Conservation (phyloP, 805 yeast species). For the Cyberlindnera xylosilytica region DNA sequence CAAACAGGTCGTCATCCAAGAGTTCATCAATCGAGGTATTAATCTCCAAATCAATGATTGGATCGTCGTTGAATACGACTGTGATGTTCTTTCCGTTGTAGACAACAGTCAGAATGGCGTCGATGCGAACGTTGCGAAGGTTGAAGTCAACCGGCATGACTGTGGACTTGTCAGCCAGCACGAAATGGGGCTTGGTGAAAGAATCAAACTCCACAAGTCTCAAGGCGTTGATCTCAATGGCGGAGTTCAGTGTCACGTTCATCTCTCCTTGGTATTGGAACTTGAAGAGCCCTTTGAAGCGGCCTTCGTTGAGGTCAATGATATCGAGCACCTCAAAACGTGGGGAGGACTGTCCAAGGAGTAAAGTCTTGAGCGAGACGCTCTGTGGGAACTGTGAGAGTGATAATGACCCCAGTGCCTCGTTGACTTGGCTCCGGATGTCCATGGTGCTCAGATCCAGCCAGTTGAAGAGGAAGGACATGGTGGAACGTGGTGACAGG, state of each 20-base stretch:
- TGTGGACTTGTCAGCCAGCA: constrained; percentile 23
- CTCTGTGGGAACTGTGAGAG: constrained; percentile 22
- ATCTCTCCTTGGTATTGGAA: constrained; percentile 24
- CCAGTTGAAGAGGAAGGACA: constrained; percentile 28
- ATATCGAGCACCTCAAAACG: constrained; percentile 23
- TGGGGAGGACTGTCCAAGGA: constrained; percentile 20
- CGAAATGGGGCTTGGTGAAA: constrained; percentile 27
- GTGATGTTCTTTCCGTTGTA: constrained; percentile 20
- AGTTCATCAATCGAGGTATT: constrained; percentile 27
- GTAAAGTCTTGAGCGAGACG: constrained; percentile 16
- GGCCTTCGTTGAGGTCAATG: constrained; percentile 17
- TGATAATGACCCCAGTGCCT: constrained; percentile 17
- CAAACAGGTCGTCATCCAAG: constrained; percentile 24
- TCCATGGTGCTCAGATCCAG: constrained; percentile 19
- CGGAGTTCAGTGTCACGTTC: constrained; percentile 18
- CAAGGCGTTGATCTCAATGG: constrained; percentile 26
- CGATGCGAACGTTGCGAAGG: constrained; percentile 18
- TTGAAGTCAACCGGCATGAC: constrained; percentile 26
- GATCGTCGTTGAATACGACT: constrained; percentile 27
- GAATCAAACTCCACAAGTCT: constrained; percentile 25
- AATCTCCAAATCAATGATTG: constrained; percentile 22
- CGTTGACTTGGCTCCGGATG: constrained; percentile 22
- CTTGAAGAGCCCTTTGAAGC: constrained; percentile 25
- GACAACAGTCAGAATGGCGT: constrained; percentile 23
- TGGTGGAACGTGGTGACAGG: constrained; percentile 3